Percentiles rank a stretch among this genome's conserved stretches.
Evolutionary conservation across 495 filamentous ascomycete species (phyloP).

Genomic region (Elasticomyces elasticus): DNA sequence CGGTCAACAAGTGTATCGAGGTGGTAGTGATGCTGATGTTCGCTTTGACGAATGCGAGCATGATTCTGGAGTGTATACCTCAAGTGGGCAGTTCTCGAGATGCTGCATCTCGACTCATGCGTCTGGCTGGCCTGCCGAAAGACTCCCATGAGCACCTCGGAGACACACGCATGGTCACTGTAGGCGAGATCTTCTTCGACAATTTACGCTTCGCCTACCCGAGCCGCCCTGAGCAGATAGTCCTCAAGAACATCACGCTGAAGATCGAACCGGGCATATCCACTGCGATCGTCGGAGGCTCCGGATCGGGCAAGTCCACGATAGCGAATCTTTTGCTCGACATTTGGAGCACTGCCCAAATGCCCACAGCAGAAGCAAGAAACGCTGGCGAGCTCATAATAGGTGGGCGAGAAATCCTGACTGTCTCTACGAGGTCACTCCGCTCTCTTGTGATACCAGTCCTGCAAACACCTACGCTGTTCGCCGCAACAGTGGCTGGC

Average conservation of each 20-base stretch:
- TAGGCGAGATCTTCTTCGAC: conserved; percentile 53
- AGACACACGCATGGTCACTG: conserved; percentile 34
- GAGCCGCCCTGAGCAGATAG: conserved; percentile 37
- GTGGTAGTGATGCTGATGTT: conserved; percentile 79
- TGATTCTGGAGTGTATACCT: conserved; percentile 62
- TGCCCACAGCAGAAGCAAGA: conserved; percentile 24
- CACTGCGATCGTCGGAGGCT: conserved; percentile 70
- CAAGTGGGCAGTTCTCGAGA: conserved; percentile 66
- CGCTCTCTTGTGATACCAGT: conserved; percentile 65
- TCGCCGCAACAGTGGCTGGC: conserved; percentile 56
- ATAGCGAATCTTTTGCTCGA: conserved; percentile 64
- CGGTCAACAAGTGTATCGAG: conserved; percentile 51
- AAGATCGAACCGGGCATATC: conserved; percentile 47
- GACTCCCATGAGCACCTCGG: conserved; percentile 55
- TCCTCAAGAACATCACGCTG: conserved; percentile 54
- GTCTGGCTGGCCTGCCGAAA: conserved; percentile 52
- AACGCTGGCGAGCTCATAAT: conserved; percentile 42
- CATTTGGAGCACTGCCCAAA: conserved; percentile 40
- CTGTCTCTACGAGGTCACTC: conserved; percentile 52
- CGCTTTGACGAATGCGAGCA: conserved; percentile 59
- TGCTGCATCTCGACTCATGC: conserved; percentile 62
- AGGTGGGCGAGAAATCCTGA: conserved; percentile 42
- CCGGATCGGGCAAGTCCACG: conserved; percentile 85
- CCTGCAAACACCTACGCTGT: conserved; percentile 67
- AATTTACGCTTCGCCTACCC: conserved; percentile 63